Percentiles rank a stretch among this genome's conserved stretches.
phyloP scores from a whole-genome alignment of 371 early-diverging fungal species.

The Encephalitozoon romaleae region DNA sequence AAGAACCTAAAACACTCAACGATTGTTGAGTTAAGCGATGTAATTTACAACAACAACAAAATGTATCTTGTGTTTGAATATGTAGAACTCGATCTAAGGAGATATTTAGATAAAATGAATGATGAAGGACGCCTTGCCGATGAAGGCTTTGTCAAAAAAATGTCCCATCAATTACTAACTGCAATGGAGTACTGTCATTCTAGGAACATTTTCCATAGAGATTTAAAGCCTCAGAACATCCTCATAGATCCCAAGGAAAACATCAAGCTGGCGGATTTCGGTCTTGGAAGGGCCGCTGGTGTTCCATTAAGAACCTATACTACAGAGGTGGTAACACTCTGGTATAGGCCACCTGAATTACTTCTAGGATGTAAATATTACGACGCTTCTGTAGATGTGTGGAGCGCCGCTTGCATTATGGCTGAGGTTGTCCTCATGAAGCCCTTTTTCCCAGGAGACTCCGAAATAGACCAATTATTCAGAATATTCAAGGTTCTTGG shows the following conservation, averaged over 20 bases:
- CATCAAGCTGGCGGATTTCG: slow-evolving; percentile 61
- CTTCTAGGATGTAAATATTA: slow-evolving; percentile 58
- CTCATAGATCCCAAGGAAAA: slow-evolving; percentile 51
- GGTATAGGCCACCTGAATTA: slow-evolving; percentile 61
- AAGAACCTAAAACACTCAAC: slow-evolving; percentile 79
- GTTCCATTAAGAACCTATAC: slow-evolving; percentile 58
- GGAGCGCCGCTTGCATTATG: slow-evolving; percentile 98
- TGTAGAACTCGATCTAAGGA: slow-evolving; percentile 93
- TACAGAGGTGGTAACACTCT: slow-evolving; percentile 58
- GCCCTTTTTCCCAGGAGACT: slow-evolving; percentile 93
- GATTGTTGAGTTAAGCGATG: slow-evolving; percentile 81
- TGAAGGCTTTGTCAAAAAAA: slow-evolving; percentile 30
- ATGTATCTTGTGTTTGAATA: slow-evolving; percentile 94
- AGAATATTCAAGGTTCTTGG: slow-evolving; percentile 97
- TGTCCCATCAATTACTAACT: slow-evolving; percentile 78
- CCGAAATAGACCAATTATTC: slow-evolving; percentile 93
- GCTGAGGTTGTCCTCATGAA: slow-evolving; percentile 86
- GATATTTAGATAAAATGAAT: slow-evolving; percentile 71
- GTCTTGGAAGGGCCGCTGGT: slow-evolving; percentile 53
- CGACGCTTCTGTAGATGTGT: slow-evolving; percentile 69
- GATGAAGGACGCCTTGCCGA: slow-evolving; percentile 16
- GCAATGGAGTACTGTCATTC: slow-evolving; percentile 94
- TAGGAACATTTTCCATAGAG: slow-evolving; percentile 86
- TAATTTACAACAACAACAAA: slow-evolving; percentile 89
- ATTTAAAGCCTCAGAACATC: slow-evolving; percentile 71